phyloP scores from a whole-genome alignment of 331 rosid genomes.

The Rhamnella rubrinervis region DNA sequence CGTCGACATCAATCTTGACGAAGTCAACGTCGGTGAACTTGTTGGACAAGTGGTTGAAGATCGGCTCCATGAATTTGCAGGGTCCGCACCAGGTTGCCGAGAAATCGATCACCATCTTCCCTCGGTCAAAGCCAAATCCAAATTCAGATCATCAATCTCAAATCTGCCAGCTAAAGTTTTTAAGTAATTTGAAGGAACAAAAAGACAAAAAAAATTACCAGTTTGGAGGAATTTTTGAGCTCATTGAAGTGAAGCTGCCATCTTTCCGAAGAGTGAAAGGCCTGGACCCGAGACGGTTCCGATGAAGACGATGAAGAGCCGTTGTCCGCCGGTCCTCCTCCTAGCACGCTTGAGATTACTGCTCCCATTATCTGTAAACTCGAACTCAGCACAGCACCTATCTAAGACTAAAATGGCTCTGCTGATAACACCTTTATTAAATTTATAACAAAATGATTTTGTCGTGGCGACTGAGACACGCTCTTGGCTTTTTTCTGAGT shows the following conservation, averaged over 20 bases:
- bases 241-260: conserved; percentile 68
- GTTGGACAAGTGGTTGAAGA: conserved; percentile 47
- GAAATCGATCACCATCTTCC: conserved; percentile 80
- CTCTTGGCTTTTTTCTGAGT: too few relatives aligned
- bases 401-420: too few relatives aligned
- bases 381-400: too few relatives aligned
- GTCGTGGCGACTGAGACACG: too few relatives aligned
- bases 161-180: too few relatives aligned
- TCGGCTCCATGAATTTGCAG: conserved; percentile 72
- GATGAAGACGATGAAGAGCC: not conserved
- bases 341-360: not conserved
- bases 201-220: conserved; percentile 35
- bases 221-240: conserved; percentile 42
- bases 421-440: too few relatives aligned
- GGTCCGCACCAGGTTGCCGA: conserved; percentile 96
- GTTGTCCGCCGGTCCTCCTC: not conserved
- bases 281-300: conserved; percentile 41
- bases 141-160: not conserved
- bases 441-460: too few relatives aligned
- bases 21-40: conserved; percentile 58
- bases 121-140: not conserved
- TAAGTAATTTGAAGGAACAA: too few relatives aligned
- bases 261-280: conserved; percentile 62
- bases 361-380: conserved; percentile 41
- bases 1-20: conserved; percentile 83